Evolutionary conservation across 148 eudicot genomes (phyloP).

Genomic region (Pouteria glomerata): DNA sequence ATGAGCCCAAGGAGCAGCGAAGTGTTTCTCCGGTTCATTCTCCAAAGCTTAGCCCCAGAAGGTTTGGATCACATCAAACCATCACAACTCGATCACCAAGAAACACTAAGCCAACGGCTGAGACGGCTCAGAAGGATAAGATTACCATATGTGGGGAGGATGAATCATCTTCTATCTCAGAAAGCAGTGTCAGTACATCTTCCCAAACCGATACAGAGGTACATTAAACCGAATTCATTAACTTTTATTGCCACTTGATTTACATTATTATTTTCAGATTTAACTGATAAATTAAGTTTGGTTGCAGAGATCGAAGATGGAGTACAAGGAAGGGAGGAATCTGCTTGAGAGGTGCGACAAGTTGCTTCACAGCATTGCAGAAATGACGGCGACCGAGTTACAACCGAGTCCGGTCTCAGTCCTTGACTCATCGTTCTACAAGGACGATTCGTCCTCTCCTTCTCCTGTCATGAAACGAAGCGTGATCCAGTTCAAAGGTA

Average conservation of each 20-base stretch:
- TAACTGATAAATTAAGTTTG: neutral
- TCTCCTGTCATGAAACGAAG: constrained; percentile 84
- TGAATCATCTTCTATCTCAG: constrained; percentile 64
- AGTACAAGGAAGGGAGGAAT: constrained; percentile 57
- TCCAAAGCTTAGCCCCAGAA: constrained; percentile 42
- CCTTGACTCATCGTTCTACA: constrained; percentile 85
- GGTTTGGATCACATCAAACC: constrained; percentile 36
- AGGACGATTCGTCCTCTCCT: constrained; percentile 83
- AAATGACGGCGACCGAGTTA: constrained; percentile 57
- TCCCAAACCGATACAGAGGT: constrained; percentile 86
- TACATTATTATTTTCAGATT: neutral
- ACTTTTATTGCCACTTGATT: neutral
- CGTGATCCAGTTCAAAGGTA: constrained; percentile 91
- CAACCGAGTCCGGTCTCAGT: constrained; percentile 98
- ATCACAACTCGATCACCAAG: constrained; percentile 42
- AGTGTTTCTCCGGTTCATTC: constrained; percentile 45
- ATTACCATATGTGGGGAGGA: constrained; percentile 39
- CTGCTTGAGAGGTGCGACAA: constrained; percentile 78
- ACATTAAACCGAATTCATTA: neutral
- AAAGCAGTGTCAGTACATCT: constrained; percentile 61
- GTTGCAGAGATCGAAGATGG: constrained; percentile 57
- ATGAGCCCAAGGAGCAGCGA: constrained; percentile 23
- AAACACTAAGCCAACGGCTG: constrained; percentile 32
- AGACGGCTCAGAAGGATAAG: constrained; percentile 26
- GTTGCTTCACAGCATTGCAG: constrained; percentile 72